Base-by-base conservation (phyloP, 23 red algal species). In the Chondrus crispus region DNA sequence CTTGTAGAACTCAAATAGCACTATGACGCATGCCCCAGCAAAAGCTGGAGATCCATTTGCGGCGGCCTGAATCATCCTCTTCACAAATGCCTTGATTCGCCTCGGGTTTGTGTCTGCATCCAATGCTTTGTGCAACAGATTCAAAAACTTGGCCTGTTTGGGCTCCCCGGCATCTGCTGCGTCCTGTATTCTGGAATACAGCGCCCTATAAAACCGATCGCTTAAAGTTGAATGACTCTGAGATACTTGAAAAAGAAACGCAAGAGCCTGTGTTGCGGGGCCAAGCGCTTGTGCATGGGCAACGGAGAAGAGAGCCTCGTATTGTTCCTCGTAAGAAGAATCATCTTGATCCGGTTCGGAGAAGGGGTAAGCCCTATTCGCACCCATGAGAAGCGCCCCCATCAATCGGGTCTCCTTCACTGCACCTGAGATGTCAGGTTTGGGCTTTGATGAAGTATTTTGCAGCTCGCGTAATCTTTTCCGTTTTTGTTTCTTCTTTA, bases 171-270 rank as follows among this genome's bases (percentile, higher is more conserved):
- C 68, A 29, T 54, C 35, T 8, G 76, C 37, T 8, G 76, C 75
- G 68, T 92, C 89, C 22, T 54, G 57, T 16, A 92, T 74, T 22
- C 89, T 39, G 37, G 89, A 92, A 73, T 97, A 97, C 5, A 94
- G 68, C 19, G 95, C 95, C 18, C 90, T 74, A 55, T 94, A 97
- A 41, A 93, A 94, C 20, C 95, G 89, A 62, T 90, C 95, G 62
- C 41, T 87, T 47, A 45, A 13, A 35, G 70, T 85, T 1, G 74
- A 75, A 53, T 82, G 62, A 20, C 81, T 62, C 46, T 88, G 75
- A 4, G 93, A 68, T 20, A 94, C 75, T 62, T 85, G 90, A 8
- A 78, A 50, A 19, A 97, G 86, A 40, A 97, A 84, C 28, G 90
- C 81, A 38, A 97, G 75, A 22, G 95, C 89, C 58, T 93, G 95